Evolutionary conservation across 73 alveolate species (phyloP), one percentile per base, ranked within the genome.

Genomic region (Blepharisma stoltei): DNA sequence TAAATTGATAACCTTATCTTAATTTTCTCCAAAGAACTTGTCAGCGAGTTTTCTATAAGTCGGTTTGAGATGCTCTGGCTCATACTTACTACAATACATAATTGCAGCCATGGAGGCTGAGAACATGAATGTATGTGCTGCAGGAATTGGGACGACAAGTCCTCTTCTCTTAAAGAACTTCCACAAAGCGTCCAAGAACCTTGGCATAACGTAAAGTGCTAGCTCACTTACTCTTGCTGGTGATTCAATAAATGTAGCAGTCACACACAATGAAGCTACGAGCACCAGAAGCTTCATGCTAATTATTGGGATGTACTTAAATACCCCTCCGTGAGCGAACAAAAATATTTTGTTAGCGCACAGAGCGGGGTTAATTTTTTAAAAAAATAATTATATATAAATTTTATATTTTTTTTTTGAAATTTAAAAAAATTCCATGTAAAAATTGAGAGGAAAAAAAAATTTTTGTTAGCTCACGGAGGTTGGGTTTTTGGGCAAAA

Each of bases 151-250:
- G 18, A 41, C 70, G 6, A 78, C 88, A 43, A 83, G 47, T 6
- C 88, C 89, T 75, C 94, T 77, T 83, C 85, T 86, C 55, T 82
- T 80, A 6, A 86, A 45, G 71, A 70, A 78, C 5, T 76, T 81
- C 94, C 94, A 86, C n/a, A 77, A 49, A 0, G 90, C 85, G 32
- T 86, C 94, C 6, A 86, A 21, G 60, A 82, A 81, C 38, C 90
- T 47, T 38, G 94, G 94, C 7, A 86, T 49, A 48, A 86, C 78
- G 67, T 86, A 86, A 65, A 86, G 83, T 7, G 94, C 86, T 21
- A 86, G 55, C 48, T 86, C 94, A 21, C 90, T 82, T 3, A 45
- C 54, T 87, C 21, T 76, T 86, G 70, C 67, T 78, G 87, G 20
- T 71, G 71, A 6, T 86, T 88, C 78, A 75, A 88, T 68, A 80